Evolutionary conservation across 2,329 filamentous ascomycete genomes (phyloP).

Genomic region (Colletotrichum sp.): DNA sequence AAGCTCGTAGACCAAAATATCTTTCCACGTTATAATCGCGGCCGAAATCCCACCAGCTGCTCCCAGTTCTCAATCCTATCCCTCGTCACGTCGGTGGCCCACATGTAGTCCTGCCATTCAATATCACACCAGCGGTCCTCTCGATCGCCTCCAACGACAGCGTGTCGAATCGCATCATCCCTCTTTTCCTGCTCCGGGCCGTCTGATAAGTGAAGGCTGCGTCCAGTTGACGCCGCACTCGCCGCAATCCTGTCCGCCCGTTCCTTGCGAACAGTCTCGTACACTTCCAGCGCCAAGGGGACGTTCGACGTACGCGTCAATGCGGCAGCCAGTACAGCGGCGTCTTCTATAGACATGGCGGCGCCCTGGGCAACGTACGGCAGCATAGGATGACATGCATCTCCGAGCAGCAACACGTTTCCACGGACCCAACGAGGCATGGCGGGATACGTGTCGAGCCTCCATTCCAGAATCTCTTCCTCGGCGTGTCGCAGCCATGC

Average conservation of each 20-base stretch:
- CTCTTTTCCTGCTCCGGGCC: conserved; percentile 21
- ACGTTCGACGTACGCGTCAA: conserved; percentile 32
- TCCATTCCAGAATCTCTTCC: conserved; percentile 71
- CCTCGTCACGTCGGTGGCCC: conserved; percentile 34
- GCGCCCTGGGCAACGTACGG: conserved; percentile 72
- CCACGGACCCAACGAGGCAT: conserved; percentile 66
- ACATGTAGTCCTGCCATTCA: conserved; percentile 32
- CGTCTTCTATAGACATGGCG: conserved; percentile 72
- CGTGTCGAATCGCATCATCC: conserved; percentile 22
- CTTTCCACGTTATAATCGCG: neutral
- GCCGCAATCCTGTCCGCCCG: conserved; percentile 25
- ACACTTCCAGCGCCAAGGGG: conserved; percentile 22
- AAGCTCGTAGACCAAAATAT: neutral
- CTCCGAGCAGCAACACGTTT: conserved; percentile 61
- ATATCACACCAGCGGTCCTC: conserved; percentile 32
- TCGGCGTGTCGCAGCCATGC: conserved; percentile 68
- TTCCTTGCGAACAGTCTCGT: conserved; percentile 25
- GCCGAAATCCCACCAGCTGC: neutral
- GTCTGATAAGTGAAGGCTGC: conserved; percentile 24
- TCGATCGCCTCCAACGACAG: conserved; percentile 7
- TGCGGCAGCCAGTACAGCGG: conserved; percentile 55
- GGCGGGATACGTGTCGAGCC: conserved; percentile 65
- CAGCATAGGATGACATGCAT: conserved; percentile 72
- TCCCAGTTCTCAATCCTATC: conserved; percentile 28
- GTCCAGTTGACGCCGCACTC: conserved; percentile 18